phyloP scores from a whole-genome alignment of 257 asterid species.

The Ilex asprella region DNA sequence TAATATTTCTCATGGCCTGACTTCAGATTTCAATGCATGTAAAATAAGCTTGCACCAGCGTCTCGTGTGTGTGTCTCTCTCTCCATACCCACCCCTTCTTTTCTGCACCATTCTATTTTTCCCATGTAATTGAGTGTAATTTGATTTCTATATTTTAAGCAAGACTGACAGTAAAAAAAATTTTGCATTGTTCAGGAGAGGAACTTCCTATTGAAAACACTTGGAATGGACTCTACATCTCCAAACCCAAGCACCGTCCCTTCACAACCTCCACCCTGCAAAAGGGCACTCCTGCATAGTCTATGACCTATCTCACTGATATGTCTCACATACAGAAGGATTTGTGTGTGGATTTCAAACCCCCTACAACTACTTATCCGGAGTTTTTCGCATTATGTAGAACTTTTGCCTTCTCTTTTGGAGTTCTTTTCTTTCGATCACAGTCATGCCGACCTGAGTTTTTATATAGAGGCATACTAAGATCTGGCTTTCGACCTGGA shows the following conservation, averaged over 20 bases:
- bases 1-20: no score
- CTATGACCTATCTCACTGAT: constrained; percentile 46
- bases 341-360: constrained; percentile 25
- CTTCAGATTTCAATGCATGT: no score
- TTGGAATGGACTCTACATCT: constrained; percentile 74
- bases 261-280: constrained; percentile 84
- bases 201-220: constrained; percentile 80
- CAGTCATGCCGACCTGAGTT: constrained; percentile 63
- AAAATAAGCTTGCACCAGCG: no score
- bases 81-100: no score
- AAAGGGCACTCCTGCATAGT: constrained; percentile 95
- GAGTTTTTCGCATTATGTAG: constrained; percentile 29
- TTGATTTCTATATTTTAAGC: background rate
- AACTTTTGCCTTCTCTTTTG: constrained; percentile 30
- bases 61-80: no score
- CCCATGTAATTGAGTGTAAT: no score
- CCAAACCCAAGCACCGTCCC: constrained; percentile 38
- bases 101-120: no score
- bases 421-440: constrained; percentile 43
- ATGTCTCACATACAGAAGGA: constrained; percentile 11
- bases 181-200: constrained; percentile 67
- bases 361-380: constrained; percentile 25
- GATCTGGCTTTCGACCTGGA: constrained; percentile 65
- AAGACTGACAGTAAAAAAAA: background rate
- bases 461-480: constrained; percentile 61